Conservation (phyloP, 1,139 yeast genomes). For the Candida sp. region DNA sequence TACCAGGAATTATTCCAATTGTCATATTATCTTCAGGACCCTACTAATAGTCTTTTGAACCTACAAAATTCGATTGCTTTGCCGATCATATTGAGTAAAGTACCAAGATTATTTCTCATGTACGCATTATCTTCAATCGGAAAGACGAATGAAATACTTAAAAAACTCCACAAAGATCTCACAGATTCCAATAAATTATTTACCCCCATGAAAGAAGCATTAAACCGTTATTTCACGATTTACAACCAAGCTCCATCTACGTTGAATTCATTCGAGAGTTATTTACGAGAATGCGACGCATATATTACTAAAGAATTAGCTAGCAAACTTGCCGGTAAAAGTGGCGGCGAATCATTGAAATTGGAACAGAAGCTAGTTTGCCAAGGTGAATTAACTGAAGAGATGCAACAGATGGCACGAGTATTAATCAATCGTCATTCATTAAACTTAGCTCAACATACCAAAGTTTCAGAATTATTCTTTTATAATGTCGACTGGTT, state of each 20-base stretch:
- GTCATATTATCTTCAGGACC: conserved; percentile 17
- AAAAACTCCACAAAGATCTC: conserved; percentile 41
- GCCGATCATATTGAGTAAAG: conserved; percentile 59
- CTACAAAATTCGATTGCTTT: conserved; percentile 38
- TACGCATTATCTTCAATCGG: conserved; percentile 69
- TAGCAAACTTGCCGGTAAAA: conserved; percentile 17
- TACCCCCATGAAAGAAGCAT: conserved; percentile 54
- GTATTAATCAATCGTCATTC: conserved; percentile 31
- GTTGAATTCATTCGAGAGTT: conserved; percentile 58
- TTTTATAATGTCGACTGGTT: conserved; percentile 76
- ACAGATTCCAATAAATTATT: conserved; percentile 39
- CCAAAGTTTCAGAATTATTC: conserved; percentile 48
- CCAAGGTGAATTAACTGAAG: conserved; percentile 54
- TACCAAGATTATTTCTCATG: conserved; percentile 67
- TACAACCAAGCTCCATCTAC: conserved; percentile 56
- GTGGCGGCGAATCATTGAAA: conserved; percentile 34
- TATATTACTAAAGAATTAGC: conserved; percentile 28
- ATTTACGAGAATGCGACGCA: conserved; percentile 49
- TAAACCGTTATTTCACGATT: conserved; percentile 51
- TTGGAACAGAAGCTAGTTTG: conserved; percentile 69
- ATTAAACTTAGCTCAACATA: conserved; percentile 32
- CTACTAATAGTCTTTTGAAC: conserved; percentile 20
- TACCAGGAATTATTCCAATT: conserved; percentile 63
- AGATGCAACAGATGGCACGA: conserved; percentile 29
- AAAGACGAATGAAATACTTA: conserved; percentile 60